These are phyloP conservation scores for Grosmannia huntii DNA, from an alignment of 2,329 filamentous ascomycete species.

Conservation along the genomic window DNA sequence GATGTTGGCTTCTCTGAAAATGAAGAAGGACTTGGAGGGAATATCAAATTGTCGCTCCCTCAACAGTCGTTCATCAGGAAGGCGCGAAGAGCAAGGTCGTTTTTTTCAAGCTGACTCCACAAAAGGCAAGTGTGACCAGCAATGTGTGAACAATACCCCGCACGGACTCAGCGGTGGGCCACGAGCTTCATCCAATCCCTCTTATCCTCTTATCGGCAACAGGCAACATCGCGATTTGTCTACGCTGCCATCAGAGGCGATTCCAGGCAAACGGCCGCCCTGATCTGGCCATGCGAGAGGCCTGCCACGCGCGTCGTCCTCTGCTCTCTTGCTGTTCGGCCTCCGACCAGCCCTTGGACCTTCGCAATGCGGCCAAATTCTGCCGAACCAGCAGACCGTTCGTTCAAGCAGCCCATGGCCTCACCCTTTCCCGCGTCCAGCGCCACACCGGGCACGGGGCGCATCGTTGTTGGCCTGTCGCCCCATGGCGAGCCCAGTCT, in stretches of 20 bases:
- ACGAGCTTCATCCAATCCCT: conserved; percentile 10
- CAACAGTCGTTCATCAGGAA: background rate
- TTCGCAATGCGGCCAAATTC: too few species aligned
- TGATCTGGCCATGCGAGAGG: background rate
- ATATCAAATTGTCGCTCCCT: background rate
- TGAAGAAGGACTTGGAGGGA: background rate
- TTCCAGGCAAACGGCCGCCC: background rate
- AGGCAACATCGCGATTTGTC: background rate
- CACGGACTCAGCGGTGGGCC: background rate
- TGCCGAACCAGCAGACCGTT: too few species aligned
- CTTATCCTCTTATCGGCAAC: background rate
- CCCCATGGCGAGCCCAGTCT: conserved; percentile 61
- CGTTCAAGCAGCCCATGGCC: conserved; percentile 22
- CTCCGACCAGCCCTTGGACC: background rate
- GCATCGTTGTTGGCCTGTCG: conserved; percentile 58
- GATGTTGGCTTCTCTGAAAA: background rate
- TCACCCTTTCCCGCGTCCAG: conserved; percentile 70
- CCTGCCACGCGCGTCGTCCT: background rate
- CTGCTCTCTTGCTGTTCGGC: background rate
- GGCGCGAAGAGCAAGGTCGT: background rate
- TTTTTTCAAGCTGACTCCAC: background rate
- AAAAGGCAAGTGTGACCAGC: background rate
- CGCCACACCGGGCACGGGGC: conserved; percentile 64
- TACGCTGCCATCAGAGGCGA: background rate
- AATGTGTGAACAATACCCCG: background rate